phyloP scores from a whole-genome alignment of 768 basidiomycete species.

The Tulasnella sp. region DNA sequence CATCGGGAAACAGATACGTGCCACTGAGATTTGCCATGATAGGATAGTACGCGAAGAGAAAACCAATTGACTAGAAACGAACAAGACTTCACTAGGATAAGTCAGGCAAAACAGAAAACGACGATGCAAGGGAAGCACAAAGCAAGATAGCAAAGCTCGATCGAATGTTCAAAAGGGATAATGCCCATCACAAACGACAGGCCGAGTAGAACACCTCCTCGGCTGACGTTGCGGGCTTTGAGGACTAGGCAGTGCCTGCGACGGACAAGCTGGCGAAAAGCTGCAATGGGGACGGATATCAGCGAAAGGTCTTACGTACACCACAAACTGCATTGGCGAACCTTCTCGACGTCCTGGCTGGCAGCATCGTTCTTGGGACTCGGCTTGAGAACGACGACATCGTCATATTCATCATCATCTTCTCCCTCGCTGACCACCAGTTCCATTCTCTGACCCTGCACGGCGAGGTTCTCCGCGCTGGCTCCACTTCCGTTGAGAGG shows the following conservation, averaged over 20 bases:
- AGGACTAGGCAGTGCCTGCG: neutral
- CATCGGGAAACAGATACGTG: no score
- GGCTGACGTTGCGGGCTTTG: neutral
- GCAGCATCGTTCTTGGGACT: neutral
- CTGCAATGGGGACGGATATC: neutral
- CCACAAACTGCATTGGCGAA: neutral
- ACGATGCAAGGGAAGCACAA: neutral
- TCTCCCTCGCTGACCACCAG: conserved; percentile 11
- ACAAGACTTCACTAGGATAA: neutral
- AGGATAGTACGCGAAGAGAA: neutral
- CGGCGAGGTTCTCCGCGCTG: neutral
- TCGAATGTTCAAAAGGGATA: neutral
- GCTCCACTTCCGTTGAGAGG: neutral
- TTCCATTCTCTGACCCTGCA: conserved; percentile 6
- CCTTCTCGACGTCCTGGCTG: conserved; percentile 8
- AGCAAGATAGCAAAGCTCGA: neutral
- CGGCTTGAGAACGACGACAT: conserved; percentile 5
- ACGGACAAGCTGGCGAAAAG: neutral
- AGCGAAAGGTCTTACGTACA: neutral
- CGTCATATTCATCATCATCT: conserved; percentile 11
- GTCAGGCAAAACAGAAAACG: neutral
- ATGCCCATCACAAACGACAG: neutral
- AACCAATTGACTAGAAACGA: neutral
- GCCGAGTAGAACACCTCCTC: neutral
- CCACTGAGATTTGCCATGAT: no score